phyloP scores from a whole-genome alignment of 2,329 filamentous ascomycete species.

The Lachnum nothofagi region DNA sequence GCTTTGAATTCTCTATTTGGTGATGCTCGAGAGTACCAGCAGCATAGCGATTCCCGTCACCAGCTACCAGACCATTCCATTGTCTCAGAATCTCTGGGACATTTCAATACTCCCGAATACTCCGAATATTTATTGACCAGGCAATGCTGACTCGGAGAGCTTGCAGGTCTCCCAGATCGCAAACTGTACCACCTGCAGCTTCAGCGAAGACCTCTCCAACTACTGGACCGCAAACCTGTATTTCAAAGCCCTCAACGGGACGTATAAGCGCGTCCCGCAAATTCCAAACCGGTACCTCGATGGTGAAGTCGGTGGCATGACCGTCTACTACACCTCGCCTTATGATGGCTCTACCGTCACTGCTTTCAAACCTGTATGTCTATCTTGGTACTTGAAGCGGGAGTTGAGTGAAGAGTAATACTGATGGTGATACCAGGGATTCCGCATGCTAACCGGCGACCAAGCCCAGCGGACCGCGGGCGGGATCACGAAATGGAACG shows the following conservation, averaged over 20 bases:
- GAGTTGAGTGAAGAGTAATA: too few species aligned
- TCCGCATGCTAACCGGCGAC: conserved; percentile 10
- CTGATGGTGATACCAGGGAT: conserved; percentile 2
- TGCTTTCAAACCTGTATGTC: conserved; percentile 33
- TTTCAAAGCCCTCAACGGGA: conserved; percentile 29
- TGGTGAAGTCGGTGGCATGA: conserved; percentile 33
- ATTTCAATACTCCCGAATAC: too few species aligned
- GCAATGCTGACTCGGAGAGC: too few species aligned
- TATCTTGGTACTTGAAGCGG: neutral
- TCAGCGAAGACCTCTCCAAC: conserved; percentile 34
- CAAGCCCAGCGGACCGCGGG: neutral
- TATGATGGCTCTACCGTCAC: conserved; percentile 34
- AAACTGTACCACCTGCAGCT: conserved; percentile 31
- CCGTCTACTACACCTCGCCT: conserved; percentile 35
- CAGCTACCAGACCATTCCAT: too few species aligned
- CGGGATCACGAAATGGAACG: conserved; percentile 9
- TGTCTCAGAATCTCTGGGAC: too few species aligned
- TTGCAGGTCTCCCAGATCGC: conserved; percentile 26
- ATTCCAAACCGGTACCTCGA: conserved; percentile 34
- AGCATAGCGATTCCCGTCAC: too few species aligned
- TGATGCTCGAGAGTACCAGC: too few species aligned
- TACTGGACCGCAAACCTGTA: conserved; percentile 32
- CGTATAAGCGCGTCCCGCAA: conserved; percentile 29
- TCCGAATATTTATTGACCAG: too few species aligned
- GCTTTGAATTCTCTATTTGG: too few species aligned